These are phyloP conservation scores for Phaseolus coccineus DNA, from an alignment of 331 rosid genomes.

Conservation along the genomic window DNA sequence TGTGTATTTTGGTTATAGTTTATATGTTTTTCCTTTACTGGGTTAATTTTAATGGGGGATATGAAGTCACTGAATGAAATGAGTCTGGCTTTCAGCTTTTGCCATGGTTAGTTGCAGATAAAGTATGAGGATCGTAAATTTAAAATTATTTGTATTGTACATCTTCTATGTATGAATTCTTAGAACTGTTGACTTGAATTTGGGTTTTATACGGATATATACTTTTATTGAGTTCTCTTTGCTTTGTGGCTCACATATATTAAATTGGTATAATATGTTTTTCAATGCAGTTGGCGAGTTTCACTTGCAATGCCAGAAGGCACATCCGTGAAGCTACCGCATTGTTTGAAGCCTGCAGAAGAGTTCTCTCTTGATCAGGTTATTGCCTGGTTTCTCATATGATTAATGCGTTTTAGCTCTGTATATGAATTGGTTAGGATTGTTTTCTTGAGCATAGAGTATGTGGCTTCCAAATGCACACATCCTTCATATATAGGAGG, in stretches of 20 bases:
- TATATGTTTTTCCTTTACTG: not conserved
- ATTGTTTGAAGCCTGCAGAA: conserved; percentile 70
- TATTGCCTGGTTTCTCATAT: conserved; percentile 40
- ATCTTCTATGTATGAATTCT: conserved; percentile 18
- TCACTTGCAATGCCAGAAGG: conserved; percentile 74
- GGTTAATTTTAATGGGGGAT: conserved; percentile 35
- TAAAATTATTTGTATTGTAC: conserved; percentile 33
- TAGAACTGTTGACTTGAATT: conserved; percentile 28
- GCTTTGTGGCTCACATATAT: conserved; percentile 12
- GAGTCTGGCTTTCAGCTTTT: conserved; percentile 32
- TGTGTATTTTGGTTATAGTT: not conserved
- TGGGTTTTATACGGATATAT: conserved; percentile 22
- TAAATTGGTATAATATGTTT: not conserved
- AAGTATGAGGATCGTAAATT: conserved; percentile 12
- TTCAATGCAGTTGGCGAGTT: conserved; percentile 78
- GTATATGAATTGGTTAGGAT: conserved; percentile 20
- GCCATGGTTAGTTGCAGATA: conserved; percentile 16
- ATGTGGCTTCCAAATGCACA: conserved; percentile 32
- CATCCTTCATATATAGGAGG: conserved; percentile 1
- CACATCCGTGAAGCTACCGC: conserved; percentile 62
- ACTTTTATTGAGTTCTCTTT: conserved; percentile 32
- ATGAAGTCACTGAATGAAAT: conserved; percentile 25
- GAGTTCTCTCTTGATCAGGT: conserved; percentile 81
- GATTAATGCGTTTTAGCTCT: conserved; percentile 18
- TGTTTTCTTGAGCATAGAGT: conserved; percentile 13